phyloP scores from a whole-genome alignment of 2,329 filamentous ascomycete species.

The Phyllosticta ampelicida region DNA sequence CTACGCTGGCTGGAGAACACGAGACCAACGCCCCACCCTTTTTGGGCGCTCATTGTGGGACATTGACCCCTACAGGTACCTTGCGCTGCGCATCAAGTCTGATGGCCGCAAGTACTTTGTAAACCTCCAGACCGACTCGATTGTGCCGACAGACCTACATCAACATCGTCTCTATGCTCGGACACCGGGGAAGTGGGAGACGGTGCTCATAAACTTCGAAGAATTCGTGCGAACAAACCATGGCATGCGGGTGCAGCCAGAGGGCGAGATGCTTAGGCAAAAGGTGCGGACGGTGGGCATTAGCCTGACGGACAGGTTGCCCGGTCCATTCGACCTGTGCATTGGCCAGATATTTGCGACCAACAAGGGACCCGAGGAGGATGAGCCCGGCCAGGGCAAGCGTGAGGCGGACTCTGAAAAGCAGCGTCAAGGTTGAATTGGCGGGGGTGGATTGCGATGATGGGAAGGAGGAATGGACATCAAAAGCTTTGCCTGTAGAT shows the following conservation, averaged over 20 bases:
- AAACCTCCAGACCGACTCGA: constrained; percentile 88
- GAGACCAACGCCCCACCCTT: constrained; percentile 63
- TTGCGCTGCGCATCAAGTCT: constrained; percentile 79
- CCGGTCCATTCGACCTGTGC: constrained; percentile 77
- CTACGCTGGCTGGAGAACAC: constrained; percentile 83
- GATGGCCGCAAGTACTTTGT: constrained; percentile 89
- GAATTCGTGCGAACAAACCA: constrained; percentile 94
- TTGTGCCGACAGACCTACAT: constrained; percentile 90
- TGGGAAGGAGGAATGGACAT: too few relatives aligned
- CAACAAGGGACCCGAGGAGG: constrained; percentile 43
- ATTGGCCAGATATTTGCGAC: constrained; percentile 88
- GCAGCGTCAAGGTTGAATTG: neutral
- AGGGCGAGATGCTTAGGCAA: constrained; percentile 77
- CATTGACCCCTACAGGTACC: constrained; percentile 77
- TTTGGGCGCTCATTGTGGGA: constrained; percentile 84
- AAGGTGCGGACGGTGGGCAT: constrained; percentile 80
- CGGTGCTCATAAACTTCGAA: constrained; percentile 78
- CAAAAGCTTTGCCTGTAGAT: neutral
- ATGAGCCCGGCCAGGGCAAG: constrained; percentile 18
- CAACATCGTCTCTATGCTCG: constrained; percentile 80
- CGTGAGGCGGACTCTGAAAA: constrained; percentile 17
- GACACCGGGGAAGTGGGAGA: constrained; percentile 83
- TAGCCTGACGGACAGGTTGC: constrained; percentile 77
- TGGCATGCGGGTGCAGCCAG: constrained; percentile 83
- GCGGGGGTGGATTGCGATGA: too few relatives aligned